Percentiles rank a stretch among this genome's conserved stretches.
These are phyloP conservation scores for Fraxinus ornus DNA, from an alignment of 305 asterid species.

Conservation along the genomic window DNA sequence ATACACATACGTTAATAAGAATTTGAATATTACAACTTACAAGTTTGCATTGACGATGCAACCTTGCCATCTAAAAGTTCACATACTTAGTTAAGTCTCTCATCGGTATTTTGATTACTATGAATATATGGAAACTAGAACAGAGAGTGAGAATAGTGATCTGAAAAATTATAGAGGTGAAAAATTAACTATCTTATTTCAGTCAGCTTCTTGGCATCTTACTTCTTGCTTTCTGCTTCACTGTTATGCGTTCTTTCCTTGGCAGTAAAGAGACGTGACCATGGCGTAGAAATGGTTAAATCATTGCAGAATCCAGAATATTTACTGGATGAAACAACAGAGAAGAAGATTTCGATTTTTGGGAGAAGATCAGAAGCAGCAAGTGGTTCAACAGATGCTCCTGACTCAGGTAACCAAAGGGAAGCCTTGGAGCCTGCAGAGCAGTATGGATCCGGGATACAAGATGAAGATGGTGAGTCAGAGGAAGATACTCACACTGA, in stretches of 20 bases:
- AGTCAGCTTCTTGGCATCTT: slow-evolving; percentile 1
- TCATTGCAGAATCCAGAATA: slow-evolving; percentile 76
- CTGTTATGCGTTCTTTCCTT: slow-evolving; percentile 22
- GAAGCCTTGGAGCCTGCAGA: slow-evolving; percentile 41
- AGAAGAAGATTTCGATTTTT: slow-evolving; percentile 67
- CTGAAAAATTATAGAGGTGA: background rate
- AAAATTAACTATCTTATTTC: slow-evolving; percentile 5
- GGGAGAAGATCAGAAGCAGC: slow-evolving; percentile 48
- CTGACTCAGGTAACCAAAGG: slow-evolving; percentile 28
- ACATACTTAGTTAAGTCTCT: background rate
- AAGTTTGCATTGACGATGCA: background rate
- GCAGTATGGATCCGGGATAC: slow-evolving; percentile 34
- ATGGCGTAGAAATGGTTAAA: slow-evolving; percentile 82
- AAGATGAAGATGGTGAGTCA: slow-evolving; percentile 41
- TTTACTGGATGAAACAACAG: slow-evolving; percentile 82
- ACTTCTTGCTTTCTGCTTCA: slow-evolving; percentile 11
- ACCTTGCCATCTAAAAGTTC: background rate
- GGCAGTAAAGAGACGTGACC: slow-evolving; percentile 77
- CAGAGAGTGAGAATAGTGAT: background rate
- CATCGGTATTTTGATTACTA: background rate
- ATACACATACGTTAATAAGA: background rate
- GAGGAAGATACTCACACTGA: slow-evolving; percentile 53
- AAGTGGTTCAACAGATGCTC: slow-evolving; percentile 34
- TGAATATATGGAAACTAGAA: background rate
- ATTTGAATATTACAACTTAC: background rate